phyloP scores from a whole-genome alignment of 768 basidiomycete species.

The Nevesoporus exiguus region DNA sequence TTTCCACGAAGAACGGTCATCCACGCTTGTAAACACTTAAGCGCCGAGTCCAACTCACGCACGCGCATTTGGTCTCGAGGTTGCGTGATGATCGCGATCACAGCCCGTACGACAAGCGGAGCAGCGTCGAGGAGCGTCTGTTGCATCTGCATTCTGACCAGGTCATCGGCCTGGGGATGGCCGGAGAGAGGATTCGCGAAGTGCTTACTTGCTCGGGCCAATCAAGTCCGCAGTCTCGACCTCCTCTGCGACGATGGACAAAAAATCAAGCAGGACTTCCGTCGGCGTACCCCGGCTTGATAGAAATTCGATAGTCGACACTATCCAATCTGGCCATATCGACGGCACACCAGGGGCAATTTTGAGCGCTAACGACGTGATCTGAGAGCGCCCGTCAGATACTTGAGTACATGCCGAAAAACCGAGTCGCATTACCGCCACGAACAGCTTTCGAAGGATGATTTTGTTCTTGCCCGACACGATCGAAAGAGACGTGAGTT shows the following conservation, averaged over 20 bases:
- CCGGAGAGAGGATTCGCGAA: neutral
- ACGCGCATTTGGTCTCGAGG: conserved; percentile 30
- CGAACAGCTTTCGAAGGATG: conserved; percentile 83
- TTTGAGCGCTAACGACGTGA: conserved; percentile 69
- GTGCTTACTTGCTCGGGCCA: conserved; percentile 64
- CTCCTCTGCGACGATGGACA: conserved; percentile 84
- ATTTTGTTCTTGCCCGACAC: conserved; percentile 57
- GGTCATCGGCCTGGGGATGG: conserved; percentile 7
- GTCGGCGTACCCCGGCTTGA: conserved; percentile 55
- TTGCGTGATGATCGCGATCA: conserved; percentile 53
- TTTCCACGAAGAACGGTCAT: conserved; percentile 63
- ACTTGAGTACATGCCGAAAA: neutral
- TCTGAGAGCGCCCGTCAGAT: conserved; percentile 34
- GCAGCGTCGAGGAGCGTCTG: conserved; percentile 65
- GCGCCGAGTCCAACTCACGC: conserved; percentile 60
- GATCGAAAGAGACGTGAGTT: conserved; percentile 66
- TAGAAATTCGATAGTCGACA: conserved; percentile 59
- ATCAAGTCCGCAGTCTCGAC: conserved; percentile 71
- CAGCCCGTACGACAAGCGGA: conserved; percentile 66
- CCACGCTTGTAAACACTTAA: conserved; percentile 85
- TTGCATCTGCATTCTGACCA: conserved; percentile 55
- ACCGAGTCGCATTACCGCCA: conserved; percentile 52
- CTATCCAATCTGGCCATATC: conserved; percentile 75
- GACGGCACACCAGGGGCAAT: conserved; percentile 57
- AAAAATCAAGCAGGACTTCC: conserved; percentile 67